These are phyloP conservation scores for Arbutus unedo DNA, from an alignment of 148 eudicot species.

Conservation along the genomic window DNA sequence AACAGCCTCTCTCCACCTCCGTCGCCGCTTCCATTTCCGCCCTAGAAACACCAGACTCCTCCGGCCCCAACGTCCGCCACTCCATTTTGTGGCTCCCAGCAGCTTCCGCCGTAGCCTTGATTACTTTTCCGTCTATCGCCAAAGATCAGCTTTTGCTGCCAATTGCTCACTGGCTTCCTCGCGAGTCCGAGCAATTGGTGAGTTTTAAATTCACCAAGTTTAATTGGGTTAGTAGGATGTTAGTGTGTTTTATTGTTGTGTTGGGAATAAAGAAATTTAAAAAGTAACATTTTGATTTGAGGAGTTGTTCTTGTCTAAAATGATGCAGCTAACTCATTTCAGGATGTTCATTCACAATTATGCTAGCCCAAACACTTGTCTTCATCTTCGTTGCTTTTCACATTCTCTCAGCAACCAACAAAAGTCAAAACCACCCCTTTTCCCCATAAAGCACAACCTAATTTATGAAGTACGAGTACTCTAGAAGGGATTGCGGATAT, in stretches of 20 bases:
- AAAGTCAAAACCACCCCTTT: too few species aligned
- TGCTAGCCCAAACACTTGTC: too few species aligned
- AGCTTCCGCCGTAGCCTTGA: background rate
- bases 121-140: background rate
- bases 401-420: too few species aligned
- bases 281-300: background rate
- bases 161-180: constrained; percentile 15
- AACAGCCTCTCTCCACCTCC: constrained; percentile 7
- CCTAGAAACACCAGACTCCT: background rate
- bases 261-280: background rate
- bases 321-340: background rate
- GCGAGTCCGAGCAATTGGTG: constrained; percentile 40
- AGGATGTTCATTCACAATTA: background rate
- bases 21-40: constrained; percentile 11
- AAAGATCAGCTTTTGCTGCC: constrained; percentile 7
- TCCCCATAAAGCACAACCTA: too few species aligned
- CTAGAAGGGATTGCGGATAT: too few species aligned
- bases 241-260: background rate
- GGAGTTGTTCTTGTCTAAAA: background rate
- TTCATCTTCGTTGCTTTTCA: too few species aligned
- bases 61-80: constrained; percentile 15
- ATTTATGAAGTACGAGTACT: too few species aligned
- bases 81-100: background rate
- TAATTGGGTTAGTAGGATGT: background rate
- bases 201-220: constrained; percentile 14